A percentile compares a stretch with the other conserved stretches of the same genome.
Evolutionary conservation across 306 rosid species (phyloP).

Genomic region (Ochetophila trinervis): DNA sequence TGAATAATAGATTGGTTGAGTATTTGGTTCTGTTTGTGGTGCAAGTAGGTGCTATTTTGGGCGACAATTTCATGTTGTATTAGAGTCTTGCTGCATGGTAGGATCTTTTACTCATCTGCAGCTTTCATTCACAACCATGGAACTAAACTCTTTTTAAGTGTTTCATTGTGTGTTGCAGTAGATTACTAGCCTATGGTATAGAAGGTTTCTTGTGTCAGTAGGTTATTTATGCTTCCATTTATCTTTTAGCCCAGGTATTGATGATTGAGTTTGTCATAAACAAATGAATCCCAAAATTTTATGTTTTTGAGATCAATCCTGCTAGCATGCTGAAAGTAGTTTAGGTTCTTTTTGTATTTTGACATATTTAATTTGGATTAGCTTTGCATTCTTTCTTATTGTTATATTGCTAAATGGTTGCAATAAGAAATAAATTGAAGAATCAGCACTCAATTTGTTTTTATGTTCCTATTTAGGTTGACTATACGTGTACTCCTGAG

Average conservation of each 20-base stretch:
- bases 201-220: too few relatives aligned
- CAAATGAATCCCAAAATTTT: not conserved
- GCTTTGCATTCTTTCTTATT: not conserved
- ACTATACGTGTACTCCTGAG: constrained; percentile 95
- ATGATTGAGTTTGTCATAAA: not conserved
- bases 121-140: not conserved
- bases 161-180: too few relatives aligned
- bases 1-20: not conserved
- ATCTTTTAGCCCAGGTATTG: not conserved
- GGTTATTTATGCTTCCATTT: not conserved
- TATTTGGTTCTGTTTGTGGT: not conserved
- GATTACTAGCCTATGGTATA: too few relatives aligned
- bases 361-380: not conserved
- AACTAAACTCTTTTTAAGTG: too few relatives aligned
- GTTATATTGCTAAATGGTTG: not conserved
- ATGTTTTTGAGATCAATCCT: not conserved
- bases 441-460: constrained; percentile 13
- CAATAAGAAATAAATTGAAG: not conserved
- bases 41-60: not conserved
- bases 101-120: not conserved
- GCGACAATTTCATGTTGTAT: not conserved
- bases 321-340: constrained; percentile 1
- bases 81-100: not conserved
- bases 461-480: constrained; percentile 55
- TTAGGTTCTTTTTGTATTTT: constrained; percentile 1